Percentiles rank a stretch among this genome's conserved stretches.
phyloP scores from a whole-genome alignment of 2,329 filamentous ascomycete species.

The Pseudogymnoascus sp. region DNA sequence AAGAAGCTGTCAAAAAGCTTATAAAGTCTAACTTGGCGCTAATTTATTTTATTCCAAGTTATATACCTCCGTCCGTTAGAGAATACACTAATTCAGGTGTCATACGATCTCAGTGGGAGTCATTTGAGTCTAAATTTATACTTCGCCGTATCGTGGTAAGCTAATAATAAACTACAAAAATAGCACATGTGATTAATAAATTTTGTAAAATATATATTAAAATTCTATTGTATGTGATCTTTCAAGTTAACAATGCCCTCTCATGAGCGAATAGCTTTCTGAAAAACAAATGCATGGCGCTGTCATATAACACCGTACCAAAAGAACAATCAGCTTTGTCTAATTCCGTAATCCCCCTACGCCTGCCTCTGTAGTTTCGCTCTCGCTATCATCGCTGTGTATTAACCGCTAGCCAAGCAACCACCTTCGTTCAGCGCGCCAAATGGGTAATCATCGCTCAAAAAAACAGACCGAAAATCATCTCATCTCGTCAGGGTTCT shows the following conservation, averaged over 20 bases:
- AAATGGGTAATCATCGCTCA: slow-evolving; percentile 5
- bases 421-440: not conserved
- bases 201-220: not conserved
- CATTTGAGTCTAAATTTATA: not conserved
- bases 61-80: not conserved
- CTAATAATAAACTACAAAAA: not conserved
- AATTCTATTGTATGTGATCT: not conserved
- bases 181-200: not conserved
- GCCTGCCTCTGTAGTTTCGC: not conserved
- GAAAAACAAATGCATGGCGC: not conserved
- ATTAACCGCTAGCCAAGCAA: not conserved
- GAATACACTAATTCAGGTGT: not conserved
- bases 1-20: not conserved
- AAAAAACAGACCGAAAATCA: not conserved
- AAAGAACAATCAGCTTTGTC: not conserved
- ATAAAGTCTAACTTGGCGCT: not conserved
- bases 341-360: not conserved
- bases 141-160: not conserved
- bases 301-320: not conserved
- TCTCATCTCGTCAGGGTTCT: not conserved
- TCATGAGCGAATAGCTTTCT: not conserved
- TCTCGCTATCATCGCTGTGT: not conserved
- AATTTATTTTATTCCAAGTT: not conserved
- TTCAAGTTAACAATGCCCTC: not conserved
- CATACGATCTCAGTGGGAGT: not conserved